These are phyloP conservation scores for Pichia deserticola DNA, from an alignment of 805 yeast species.

Conservation along the genomic window DNA sequence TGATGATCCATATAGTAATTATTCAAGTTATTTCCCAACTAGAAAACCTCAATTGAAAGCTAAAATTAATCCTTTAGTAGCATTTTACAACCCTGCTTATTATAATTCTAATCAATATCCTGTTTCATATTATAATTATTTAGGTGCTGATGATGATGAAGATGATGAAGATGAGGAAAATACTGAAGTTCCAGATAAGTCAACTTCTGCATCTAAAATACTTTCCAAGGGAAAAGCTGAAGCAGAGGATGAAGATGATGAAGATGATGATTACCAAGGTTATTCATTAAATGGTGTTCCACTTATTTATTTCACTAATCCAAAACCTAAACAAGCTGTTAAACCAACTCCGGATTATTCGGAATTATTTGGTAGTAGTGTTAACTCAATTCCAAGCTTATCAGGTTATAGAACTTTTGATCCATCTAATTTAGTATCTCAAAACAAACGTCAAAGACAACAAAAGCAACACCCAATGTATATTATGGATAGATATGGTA, in stretches of 20 bases:
- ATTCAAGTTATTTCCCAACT: too few species aligned
- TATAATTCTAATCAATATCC: too few species aligned
- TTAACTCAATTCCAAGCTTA: background rate
- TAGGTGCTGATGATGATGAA: background rate
- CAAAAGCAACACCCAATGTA: constrained; percentile 6
- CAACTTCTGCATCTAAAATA: background rate
- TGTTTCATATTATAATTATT: background rate
- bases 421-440: background rate
- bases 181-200: background rate
- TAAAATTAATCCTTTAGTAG: background rate
- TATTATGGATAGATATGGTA: constrained; percentile 10
- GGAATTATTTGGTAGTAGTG: background rate
- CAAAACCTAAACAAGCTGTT: background rate
- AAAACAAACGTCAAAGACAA: constrained; percentile 2
- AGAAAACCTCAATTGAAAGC: background rate
- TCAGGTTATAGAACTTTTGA: background rate
- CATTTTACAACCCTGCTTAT: too few species aligned
- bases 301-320: background rate
- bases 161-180: background rate
- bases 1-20: background rate
- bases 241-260: background rate
- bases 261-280: background rate
- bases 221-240: background rate
- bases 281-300: background rate
- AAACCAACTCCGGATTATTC: background rate